Conservation (phyloP, 116 monocot genomes). For the Zostera marina region DNA sequence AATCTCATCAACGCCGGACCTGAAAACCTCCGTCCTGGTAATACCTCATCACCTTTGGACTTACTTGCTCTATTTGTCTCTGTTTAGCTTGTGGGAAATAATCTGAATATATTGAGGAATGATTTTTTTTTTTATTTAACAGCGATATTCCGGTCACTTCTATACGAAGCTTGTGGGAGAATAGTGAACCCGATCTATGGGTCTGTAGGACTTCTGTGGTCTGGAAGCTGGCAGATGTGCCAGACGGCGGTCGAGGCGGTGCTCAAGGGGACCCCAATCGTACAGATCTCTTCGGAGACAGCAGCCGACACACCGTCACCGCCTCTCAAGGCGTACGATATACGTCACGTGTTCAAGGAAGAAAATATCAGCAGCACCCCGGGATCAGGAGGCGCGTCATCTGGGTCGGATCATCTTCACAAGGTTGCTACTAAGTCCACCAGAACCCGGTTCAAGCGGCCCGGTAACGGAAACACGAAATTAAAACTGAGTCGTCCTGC, state of each 20-base stretch:
- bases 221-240: conserved; percentile 39
- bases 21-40: conserved; percentile 52
- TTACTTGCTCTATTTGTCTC: no score
- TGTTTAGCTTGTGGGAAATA: not conserved
- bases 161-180: conserved; percentile 50
- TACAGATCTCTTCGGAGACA: conserved; percentile 13
- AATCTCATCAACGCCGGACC: conserved; percentile 59
- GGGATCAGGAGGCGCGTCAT: not conserved
- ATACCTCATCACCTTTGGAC: not conserved
- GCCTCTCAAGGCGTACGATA: conserved; percentile 29
- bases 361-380: not conserved
- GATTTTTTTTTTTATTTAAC: conserved; percentile 2
- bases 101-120: not conserved
- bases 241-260: conserved; percentile 43
- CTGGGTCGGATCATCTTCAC: not conserved
- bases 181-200: conserved; percentile 53
- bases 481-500: not conserved
- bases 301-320: conserved; percentile 12
- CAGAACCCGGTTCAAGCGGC: conserved; percentile 10
- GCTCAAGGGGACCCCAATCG: conserved; percentile 27
- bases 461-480: not conserved
- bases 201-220: conserved; percentile 45
- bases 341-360: conserved; percentile 38
- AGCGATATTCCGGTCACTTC: conserved; percentile 43
- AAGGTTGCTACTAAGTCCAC: conserved; percentile 4